phyloP scores from a whole-genome alignment of 2,329 filamentous ascomycete species.

The Claviceps sp. region DNA sequence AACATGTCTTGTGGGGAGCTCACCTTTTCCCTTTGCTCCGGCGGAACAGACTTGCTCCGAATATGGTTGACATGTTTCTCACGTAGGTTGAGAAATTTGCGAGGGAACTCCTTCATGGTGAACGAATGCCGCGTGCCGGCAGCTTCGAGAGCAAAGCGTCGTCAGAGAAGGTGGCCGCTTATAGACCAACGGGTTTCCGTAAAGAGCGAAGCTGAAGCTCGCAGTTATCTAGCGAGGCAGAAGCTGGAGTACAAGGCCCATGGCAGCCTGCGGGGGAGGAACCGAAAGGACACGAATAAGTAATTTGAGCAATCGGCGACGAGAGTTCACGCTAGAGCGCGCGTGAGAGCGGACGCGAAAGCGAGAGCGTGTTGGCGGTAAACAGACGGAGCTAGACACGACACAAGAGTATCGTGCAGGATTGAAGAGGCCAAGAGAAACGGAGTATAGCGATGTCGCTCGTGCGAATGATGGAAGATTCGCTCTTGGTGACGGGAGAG shows the following conservation, averaged over 20 bases:
- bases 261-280: slow-evolving; percentile 11
- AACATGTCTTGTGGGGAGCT: slow-evolving; percentile 6
- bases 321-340: background rate
- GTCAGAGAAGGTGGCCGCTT: background rate
- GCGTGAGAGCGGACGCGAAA: no score
- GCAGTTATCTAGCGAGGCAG: slow-evolving; percentile 19
- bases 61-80: slow-evolving; percentile 46
- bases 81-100: slow-evolving; percentile 56
- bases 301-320: background rate
- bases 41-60: slow-evolving; percentile 42
- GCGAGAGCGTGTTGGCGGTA: background rate
- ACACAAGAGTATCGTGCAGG: background rate
- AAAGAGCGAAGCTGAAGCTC: slow-evolving; percentile 12
- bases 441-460: background rate
- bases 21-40: slow-evolving; percentile 35
- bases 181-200: background rate
- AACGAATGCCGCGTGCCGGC: background rate
- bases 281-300: background rate
- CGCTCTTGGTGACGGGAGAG: background rate
- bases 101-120: slow-evolving; percentile 41
- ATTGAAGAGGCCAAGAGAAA: background rate
- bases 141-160: background rate
- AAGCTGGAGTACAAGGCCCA: slow-evolving; percentile 16
- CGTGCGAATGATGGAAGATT: background rate
- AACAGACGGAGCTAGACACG: background rate